Evolutionary conservation across 176 grass and related monocot genomes (phyloP).

Genomic region (Triticum dicoccoides): DNA sequence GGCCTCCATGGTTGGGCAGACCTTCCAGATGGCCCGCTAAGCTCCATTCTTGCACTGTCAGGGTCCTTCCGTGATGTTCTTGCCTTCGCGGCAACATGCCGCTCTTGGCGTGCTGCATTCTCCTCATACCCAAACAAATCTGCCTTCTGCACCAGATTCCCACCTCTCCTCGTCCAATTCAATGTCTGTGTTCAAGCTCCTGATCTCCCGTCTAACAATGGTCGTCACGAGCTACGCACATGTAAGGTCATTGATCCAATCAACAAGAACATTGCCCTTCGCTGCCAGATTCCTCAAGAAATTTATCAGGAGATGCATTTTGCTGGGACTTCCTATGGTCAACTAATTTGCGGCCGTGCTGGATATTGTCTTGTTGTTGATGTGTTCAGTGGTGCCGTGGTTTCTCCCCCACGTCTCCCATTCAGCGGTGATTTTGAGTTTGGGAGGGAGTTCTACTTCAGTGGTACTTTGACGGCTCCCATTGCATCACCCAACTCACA

Average conservation of each 20-base stretch:
- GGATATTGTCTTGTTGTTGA: conserved; percentile 24
- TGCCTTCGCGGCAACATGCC: neutral
- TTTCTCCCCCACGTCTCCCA: conserved; percentile 33
- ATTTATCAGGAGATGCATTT: neutral
- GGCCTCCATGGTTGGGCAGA: neutral
- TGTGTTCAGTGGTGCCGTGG: conserved; percentile 35
- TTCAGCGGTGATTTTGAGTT: neutral
- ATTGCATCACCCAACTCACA: neutral
- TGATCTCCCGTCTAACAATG: neutral
- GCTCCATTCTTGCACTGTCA: neutral
- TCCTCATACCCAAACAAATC: neutral
- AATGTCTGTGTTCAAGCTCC: neutral
- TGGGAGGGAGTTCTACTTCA: neutral
- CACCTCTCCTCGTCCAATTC: neutral
- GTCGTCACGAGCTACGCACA: neutral
- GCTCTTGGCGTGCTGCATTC: neutral
- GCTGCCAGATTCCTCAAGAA: neutral
- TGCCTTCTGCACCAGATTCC: neutral
- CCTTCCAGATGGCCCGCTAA: neutral
- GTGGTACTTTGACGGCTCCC: conserved; percentile 16
- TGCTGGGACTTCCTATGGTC: neutral
- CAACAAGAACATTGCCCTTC: neutral
- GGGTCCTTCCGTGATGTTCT: neutral
- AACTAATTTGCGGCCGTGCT: neutral
- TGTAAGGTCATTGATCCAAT: conserved; percentile 22